phyloP scores from a whole-genome alignment of 305 asterid genomes.

The Solanum chacoense region DNA sequence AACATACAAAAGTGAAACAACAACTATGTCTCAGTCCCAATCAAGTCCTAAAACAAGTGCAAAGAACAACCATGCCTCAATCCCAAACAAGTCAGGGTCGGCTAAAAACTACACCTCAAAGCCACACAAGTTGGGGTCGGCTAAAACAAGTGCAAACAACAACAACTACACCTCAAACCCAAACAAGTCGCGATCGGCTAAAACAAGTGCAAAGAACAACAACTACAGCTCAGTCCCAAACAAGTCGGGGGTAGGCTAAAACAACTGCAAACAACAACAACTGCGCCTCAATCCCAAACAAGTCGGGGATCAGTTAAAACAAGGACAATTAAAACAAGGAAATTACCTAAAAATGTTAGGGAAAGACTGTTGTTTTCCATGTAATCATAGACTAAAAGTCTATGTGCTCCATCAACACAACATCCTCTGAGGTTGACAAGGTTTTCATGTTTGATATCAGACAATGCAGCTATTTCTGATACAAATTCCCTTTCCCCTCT shows the following conservation, averaged over 20 bases:
- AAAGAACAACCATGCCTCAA: not conserved
- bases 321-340: not conserved
- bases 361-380: constrained; percentile 64
- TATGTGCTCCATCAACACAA: constrained; percentile 51
- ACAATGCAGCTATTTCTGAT: constrained; percentile 53
- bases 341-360: constrained; percentile 45
- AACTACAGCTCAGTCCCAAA: not conserved
- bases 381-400: constrained; percentile 56
- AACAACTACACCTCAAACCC: not conserved
- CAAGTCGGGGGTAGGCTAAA: not conserved
- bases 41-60: not conserved
- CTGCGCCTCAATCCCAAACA: not conserved
- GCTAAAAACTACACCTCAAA: not conserved
- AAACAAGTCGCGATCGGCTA: not conserved
- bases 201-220: not conserved
- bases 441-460: constrained; percentile 53
- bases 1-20: not conserved
- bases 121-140: not conserved
- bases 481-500: constrained; percentile 64
- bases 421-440: constrained; percentile 59
- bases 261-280: not conserved
- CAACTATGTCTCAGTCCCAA: not conserved
- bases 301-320: not conserved
- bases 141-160: not conserved
- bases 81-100: not conserved